These are phyloP conservation scores for Chlorociboria aeruginascens DNA, from an alignment of 495 filamentous ascomycete genomes.

Conservation along the genomic window DNA sequence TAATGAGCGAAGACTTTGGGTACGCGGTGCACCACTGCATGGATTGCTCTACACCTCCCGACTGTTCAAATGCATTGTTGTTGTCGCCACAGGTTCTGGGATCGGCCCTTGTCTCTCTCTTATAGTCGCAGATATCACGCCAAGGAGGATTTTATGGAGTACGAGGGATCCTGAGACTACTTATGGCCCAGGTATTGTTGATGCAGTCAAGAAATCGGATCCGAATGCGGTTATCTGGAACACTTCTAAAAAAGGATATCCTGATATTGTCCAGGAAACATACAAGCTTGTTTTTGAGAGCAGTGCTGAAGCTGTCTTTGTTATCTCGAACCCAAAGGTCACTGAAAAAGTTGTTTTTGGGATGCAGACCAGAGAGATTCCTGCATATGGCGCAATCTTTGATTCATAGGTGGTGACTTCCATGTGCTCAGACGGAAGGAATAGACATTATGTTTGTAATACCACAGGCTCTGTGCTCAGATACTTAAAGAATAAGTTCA, in stretches of 20 bases:
- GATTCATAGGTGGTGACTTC: constrained; percentile 41
- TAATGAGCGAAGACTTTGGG: constrained; percentile 27
- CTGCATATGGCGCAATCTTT: constrained; percentile 69
- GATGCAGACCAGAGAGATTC: constrained; percentile 51
- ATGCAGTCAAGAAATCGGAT: constrained; percentile 28
- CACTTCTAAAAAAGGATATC: constrained; percentile 25
- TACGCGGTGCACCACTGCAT: constrained; percentile 39
- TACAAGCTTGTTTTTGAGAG: constrained; percentile 42
- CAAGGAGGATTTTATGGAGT: constrained; percentile 32
- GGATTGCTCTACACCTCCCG: constrained; percentile 61
- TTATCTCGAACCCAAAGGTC: constrained; percentile 56
- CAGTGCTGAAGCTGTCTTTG: constrained; percentile 55
- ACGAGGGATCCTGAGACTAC: constrained; percentile 28
- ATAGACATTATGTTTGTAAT: too few relatives aligned
- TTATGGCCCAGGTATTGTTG: constrained; percentile 30
- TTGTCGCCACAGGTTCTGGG: constrained; percentile 76
- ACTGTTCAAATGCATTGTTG: constrained; percentile 53
- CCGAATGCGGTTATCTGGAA: constrained; percentile 30
- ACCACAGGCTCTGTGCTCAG: too few relatives aligned
- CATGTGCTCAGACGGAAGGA: too few relatives aligned
- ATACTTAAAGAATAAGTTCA: too few relatives aligned
- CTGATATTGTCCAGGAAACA: constrained; percentile 37
- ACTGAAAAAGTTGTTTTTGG: constrained; percentile 53
- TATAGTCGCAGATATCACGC: constrained; percentile 30
- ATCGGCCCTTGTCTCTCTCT: constrained; percentile 57